Conservation (phyloP, 257 asterid genomes). For the Solanum chiquidenum region DNA sequence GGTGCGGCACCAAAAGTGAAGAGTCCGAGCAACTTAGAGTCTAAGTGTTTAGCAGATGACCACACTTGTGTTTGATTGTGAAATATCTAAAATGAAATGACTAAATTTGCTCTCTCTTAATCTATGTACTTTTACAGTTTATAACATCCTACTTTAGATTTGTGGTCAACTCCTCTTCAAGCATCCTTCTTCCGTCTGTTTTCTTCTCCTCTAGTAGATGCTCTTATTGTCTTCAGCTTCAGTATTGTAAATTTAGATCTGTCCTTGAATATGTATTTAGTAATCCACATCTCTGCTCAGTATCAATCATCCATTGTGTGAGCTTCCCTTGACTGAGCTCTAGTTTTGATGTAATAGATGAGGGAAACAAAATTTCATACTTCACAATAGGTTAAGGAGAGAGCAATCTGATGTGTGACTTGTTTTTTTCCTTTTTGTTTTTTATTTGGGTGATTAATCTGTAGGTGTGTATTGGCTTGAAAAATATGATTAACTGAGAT, state of each 20-base stretch:
- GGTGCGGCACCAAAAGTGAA: too few species aligned
- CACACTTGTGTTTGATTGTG: background rate
- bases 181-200: background rate
- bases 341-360: background rate
- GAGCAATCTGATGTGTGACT: background rate
- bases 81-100: background rate
- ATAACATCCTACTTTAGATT: background rate
- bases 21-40: too few species aligned
- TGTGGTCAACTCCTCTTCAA: background rate
- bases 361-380: background rate
- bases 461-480: background rate
- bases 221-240: background rate
- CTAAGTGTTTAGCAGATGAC: background rate
- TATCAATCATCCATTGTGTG: background rate
- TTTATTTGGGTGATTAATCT: background rate
- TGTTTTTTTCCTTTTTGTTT: background rate
- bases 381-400: background rate
- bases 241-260: background rate
- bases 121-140: background rate
- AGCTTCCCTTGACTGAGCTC: background rate
- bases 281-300: background rate
- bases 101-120: background rate
- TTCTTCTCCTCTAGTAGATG: background rate
- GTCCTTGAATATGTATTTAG: background rate
- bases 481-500: background rate